Percentiles rank a stretch among this genome's conserved stretches.
Conservation (phyloP, 2,329 filamentous ascomycete species). For the Aspergillus hortae region DNA sequence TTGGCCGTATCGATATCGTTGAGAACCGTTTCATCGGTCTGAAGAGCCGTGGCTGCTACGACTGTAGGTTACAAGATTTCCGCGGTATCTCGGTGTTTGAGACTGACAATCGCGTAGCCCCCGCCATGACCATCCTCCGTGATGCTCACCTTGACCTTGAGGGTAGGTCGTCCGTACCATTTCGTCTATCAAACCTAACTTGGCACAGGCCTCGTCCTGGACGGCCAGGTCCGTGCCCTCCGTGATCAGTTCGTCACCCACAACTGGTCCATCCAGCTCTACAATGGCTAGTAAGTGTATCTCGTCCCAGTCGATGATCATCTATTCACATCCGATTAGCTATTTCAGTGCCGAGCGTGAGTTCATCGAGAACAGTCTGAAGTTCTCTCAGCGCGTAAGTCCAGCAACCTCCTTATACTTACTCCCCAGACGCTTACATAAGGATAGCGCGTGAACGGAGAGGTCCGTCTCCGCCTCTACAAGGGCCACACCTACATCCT, state of each 20-base stretch:
- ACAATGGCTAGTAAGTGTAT: conserved; percentile 54
- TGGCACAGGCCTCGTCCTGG: conserved; percentile 58
- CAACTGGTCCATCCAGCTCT: conserved; percentile 54
- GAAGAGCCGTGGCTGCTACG: conserved; percentile 79
- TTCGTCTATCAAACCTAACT: neutral
- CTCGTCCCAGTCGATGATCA: neutral
- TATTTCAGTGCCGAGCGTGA: conserved; percentile 70
- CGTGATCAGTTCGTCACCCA: conserved; percentile 68
- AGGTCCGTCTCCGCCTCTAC: conserved; percentile 62
- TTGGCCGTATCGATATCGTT: conserved; percentile 79
- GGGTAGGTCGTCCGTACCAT: conserved; percentile 8
- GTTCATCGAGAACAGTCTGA: conserved; percentile 65
- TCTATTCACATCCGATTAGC: conserved; percentile 11
- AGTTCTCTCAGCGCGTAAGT: conserved; percentile 51
- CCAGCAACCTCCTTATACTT: neutral
- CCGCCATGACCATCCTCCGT: conserved; percentile 31
- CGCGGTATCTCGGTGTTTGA: too few species aligned
- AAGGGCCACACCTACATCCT: conserved; percentile 60
- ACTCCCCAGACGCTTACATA: conserved; percentile 9
- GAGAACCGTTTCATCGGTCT: conserved; percentile 78
- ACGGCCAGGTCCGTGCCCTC: conserved; percentile 64
- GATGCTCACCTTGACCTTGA: conserved; percentile 53
- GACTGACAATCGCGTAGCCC: conserved; percentile 16
- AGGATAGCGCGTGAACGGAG: conserved; percentile 52
- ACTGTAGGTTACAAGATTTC: conserved; percentile 42